phyloP scores from a whole-genome alignment of 1,139 yeast species.

The Debaryomyces sp. region DNA sequence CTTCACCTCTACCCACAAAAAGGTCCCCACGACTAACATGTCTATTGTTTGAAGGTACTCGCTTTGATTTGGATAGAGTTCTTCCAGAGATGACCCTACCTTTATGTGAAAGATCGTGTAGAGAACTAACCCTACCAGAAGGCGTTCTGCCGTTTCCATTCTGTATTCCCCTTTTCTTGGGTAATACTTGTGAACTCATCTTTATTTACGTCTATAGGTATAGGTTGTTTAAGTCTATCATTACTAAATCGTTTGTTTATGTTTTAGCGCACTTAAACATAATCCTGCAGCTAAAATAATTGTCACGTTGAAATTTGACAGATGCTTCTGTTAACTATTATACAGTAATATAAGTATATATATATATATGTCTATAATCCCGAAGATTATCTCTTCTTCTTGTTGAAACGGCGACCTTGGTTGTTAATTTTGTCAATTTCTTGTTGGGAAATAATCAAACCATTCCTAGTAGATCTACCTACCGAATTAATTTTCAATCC shows the following conservation, averaged over 20 bases:
- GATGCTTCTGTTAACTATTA: conserved; percentile 6
- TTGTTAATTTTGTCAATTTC: conserved; percentile 60
- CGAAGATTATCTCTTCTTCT: conserved; percentile 6
- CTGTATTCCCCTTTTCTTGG: conserved; percentile 24
- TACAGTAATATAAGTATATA: not conserved
- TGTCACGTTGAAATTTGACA: conserved; percentile 5
- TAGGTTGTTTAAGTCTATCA: not conserved
- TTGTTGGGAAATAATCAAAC: conserved; percentile 68
- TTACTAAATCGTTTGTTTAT: conserved; percentile 11
- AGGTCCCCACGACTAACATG: conserved; percentile 26
- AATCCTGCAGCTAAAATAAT: not conserved
- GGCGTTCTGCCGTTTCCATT: conserved; percentile 7
- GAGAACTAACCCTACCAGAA: conserved; percentile 17
- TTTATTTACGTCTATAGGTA: not conserved
- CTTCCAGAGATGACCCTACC: conserved; percentile 32
- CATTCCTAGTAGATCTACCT: conserved; percentile 81
- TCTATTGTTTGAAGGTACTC: conserved; percentile 22
- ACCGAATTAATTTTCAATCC: conserved; percentile 79
- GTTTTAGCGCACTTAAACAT: conserved; percentile 3
- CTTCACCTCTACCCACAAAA: conserved; percentile 24
- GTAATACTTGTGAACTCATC: conserved; percentile 22
- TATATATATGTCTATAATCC: not conserved
- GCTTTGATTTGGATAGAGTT: conserved; percentile 18
- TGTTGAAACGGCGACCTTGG: conserved; percentile 11
- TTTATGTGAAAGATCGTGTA: conserved; percentile 25